Evolutionary conservation across 768 basidiomycete species (phyloP).

Genomic region (Daedaleopsis sinensis): DNA sequence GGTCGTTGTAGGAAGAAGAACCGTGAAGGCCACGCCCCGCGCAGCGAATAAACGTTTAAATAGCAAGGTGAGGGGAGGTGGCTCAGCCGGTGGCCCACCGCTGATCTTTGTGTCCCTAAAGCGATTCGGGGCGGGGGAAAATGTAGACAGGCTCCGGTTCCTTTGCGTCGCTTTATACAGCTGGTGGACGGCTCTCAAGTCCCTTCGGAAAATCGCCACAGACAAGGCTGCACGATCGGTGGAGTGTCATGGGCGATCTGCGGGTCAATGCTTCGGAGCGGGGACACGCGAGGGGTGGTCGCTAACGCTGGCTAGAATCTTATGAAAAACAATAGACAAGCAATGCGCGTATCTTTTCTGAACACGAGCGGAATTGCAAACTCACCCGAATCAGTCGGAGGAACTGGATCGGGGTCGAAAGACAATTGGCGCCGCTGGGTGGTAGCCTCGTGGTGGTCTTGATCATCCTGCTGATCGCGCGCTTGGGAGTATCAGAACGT

Average conservation of each 20-base stretch:
- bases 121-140: neutral
- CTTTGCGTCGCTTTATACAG: conserved; percentile 10
- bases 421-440: conserved; percentile 7
- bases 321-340: conserved; percentile 9
- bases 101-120: conserved; percentile 2
- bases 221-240: conserved; percentile 15
- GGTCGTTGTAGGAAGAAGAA: neutral
- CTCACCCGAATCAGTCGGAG: conserved; percentile 3
- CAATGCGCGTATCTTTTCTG: neutral
- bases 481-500: conserved; percentile 6
- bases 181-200: neutral
- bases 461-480: conserved; percentile 7
- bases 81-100: conserved; percentile 10
- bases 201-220: conserved; percentile 1
- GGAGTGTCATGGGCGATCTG: conserved; percentile 1
- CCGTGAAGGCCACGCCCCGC: conserved; percentile 11
- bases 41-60: conserved; percentile 14
- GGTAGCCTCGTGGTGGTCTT: conserved; percentile 17
- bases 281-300: neutral
- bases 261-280: neutral
- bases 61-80: conserved; percentile 12
- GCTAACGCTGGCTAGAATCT: neutral
- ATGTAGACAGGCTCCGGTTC: neutral
- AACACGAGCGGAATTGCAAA: neutral
- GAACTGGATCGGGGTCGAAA: conserved; percentile 12